phyloP scores from a whole-genome alignment of 1,284 basidiomycete species.

The Ganoderma resinaceum region DNA sequence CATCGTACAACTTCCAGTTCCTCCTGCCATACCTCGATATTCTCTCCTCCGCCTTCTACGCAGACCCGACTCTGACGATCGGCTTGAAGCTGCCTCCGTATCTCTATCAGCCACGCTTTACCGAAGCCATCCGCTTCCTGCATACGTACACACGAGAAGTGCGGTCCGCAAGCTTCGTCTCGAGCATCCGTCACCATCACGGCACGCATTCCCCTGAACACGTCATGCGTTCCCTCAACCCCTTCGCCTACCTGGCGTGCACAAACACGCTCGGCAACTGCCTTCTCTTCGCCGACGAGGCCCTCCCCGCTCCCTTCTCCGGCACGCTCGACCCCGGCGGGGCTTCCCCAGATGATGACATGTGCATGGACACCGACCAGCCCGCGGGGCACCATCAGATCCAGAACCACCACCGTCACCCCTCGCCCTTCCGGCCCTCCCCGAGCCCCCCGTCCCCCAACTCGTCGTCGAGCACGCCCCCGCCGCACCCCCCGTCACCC shows the following conservation, averaged over 20 bases:
- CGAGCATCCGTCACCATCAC: slow-evolving; percentile 9
- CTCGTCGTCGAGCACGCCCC: slow-evolving; percentile 25
- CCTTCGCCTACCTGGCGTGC: slow-evolving; percentile 59
- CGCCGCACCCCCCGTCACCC: slow-evolving; percentile 13
- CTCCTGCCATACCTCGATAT: slow-evolving; percentile 58
- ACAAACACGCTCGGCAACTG: slow-evolving; percentile 81
- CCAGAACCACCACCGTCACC: slow-evolving; percentile 14
- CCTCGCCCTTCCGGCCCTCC: slow-evolving; percentile 13
- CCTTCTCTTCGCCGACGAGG: slow-evolving; percentile 66
- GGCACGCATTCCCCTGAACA: slow-evolving; percentile 36
- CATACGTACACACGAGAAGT: slow-evolving; percentile 41
- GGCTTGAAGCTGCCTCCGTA: slow-evolving; percentile 87
- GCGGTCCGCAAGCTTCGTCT: slow-evolving; percentile 33
- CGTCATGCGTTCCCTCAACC: slow-evolving; percentile 47
- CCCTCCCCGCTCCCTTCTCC: slow-evolving; percentile 23
- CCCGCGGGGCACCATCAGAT: not conserved
- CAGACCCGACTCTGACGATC: slow-evolving; percentile 64
- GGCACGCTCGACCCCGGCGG: not conserved
- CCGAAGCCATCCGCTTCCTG: slow-evolving; percentile 55
- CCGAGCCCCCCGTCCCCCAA: slow-evolving; percentile 12
- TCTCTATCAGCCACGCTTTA: slow-evolving; percentile 67
- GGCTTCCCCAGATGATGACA: slow-evolving; percentile 11
- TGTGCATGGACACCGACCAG: slow-evolving; percentile 19
- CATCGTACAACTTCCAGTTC: slow-evolving; percentile 61
- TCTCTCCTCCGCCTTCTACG: slow-evolving; percentile 53